Evolutionary conservation across 768 basidiomycete genomes (phyloP).

Genomic region (Calocybe cyanea): DNA sequence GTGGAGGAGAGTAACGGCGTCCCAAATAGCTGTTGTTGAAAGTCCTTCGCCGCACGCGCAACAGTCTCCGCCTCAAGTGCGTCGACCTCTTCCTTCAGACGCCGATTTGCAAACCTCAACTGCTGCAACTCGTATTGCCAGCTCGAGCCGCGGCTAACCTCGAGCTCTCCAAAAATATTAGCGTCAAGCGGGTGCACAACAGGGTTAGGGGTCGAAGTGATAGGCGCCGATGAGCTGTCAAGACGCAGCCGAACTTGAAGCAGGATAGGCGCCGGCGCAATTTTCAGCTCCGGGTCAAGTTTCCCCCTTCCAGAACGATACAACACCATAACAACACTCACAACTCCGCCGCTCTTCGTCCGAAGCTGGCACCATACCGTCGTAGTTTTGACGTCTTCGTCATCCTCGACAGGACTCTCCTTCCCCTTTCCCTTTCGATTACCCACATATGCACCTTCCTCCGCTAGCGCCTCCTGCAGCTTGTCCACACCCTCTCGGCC

Average conservation of each 20-base stretch:
- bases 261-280: slow-evolving; percentile 33
- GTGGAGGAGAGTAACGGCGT: neutral
- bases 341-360: slow-evolving; percentile 32
- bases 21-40: neutral
- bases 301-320: slow-evolving; percentile 26
- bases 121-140: slow-evolving; percentile 96
- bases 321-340: slow-evolving; percentile 20
- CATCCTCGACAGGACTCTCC: slow-evolving; percentile 17
- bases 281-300: slow-evolving; percentile 13
- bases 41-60: neutral
- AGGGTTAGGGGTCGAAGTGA: neutral
- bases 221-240: slow-evolving; percentile 10
- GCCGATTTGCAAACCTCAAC: slow-evolving; percentile 66
- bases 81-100: slow-evolving; percentile 53
- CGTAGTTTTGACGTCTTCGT: slow-evolving; percentile 17
- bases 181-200: slow-evolving; percentile 9
- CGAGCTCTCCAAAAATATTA: slow-evolving; percentile 72
- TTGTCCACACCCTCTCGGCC: slow-evolving; percentile 19
- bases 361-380: slow-evolving; percentile 32
- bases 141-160: slow-evolving; percentile 62
- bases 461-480: slow-evolving; percentile 6
- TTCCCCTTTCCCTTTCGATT: slow-evolving; percentile 17
- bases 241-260: slow-evolving; percentile 31
- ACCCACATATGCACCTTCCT: neutral
- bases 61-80: slow-evolving; percentile 23